phyloP scores from a whole-genome alignment of 1,284 basidiomycete genomes.

The Ganoderma resinaceum region DNA sequence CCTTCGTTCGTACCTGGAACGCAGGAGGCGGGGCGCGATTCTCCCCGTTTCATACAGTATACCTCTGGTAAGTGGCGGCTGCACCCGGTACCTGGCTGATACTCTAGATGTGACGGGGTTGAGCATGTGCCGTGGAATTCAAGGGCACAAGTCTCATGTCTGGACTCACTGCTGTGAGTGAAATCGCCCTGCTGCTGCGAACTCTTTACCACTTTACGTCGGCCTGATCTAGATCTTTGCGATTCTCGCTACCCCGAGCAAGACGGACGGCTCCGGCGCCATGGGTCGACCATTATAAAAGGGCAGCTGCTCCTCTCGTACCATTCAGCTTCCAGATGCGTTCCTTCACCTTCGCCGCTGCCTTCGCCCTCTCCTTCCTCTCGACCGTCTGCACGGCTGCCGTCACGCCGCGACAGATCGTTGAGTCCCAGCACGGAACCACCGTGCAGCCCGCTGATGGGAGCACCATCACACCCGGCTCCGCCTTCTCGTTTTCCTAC shows the following conservation, averaged over 20 bases:
- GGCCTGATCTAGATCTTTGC: not conserved
- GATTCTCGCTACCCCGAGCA: not conserved
- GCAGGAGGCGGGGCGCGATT: not conserved
- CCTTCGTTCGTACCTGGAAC: not conserved
- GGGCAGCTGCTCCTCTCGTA: not conserved
- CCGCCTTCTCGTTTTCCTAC: slow-evolving; percentile 32
- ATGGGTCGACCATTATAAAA: not conserved
- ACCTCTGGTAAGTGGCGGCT: not conserved
- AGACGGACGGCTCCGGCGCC: not conserved
- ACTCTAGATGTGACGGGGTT: not conserved
- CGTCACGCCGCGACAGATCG: slow-evolving; percentile 29
- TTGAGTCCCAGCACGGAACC: slow-evolving; percentile 21
- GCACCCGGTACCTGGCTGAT: not conserved
- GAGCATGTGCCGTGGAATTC: not conserved
- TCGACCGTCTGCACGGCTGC: slow-evolving; percentile 11
- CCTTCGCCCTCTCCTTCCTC: slow-evolving; percentile 18
- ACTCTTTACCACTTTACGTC: not conserved
- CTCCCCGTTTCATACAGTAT: not conserved
- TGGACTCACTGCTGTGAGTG: not conserved
- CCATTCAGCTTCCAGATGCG: slow-evolving; percentile 15
- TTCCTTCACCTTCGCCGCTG: slow-evolving; percentile 9
- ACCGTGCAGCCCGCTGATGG: slow-evolving; percentile 25
- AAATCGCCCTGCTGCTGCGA: not conserved
- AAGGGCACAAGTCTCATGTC: not conserved
- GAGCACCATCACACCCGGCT: slow-evolving; percentile 25